These are phyloP conservation scores for Periglandula ipomoeae DNA, from an alignment of 2,329 filamentous ascomycete species.

Conservation along the genomic window DNA sequence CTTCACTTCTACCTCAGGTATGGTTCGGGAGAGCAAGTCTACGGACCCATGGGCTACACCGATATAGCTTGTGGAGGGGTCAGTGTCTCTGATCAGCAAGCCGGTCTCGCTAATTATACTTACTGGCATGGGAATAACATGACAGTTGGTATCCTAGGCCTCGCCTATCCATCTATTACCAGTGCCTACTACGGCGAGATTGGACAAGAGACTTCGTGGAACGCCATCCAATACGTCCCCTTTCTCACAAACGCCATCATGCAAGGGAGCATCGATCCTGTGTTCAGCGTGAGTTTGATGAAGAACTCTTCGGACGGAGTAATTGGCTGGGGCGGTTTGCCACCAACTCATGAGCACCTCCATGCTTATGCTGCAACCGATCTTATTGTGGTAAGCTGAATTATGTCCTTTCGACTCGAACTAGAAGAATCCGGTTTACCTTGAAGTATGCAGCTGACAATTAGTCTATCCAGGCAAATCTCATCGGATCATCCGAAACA, in stretches of 20 bases:
- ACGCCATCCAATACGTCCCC: conserved; percentile 35
- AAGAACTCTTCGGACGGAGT: conserved; percentile 37
- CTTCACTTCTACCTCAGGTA: conserved; percentile 39
- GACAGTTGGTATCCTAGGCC: conserved; percentile 41
- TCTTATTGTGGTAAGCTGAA: conserved; percentile 34
- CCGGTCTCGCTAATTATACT: conserved; percentile 39
- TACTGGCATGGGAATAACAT: conserved; percentile 43
- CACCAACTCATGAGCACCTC: conserved; percentile 26
- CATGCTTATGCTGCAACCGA: conserved; percentile 25
- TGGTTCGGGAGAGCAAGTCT: conserved; percentile 38
- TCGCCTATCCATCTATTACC: conserved; percentile 41
- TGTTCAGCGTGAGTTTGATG: conserved; percentile 39
- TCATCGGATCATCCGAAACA: conserved; percentile 28
- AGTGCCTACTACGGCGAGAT: conserved; percentile 35
- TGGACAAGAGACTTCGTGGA: conserved; percentile 28
- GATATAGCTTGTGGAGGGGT: conserved; percentile 38
- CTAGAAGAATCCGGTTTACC: too few species aligned
- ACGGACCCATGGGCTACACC: conserved; percentile 36
- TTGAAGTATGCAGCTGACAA: neutral
- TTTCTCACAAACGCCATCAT: conserved; percentile 39
- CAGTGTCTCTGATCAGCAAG: conserved; percentile 33
- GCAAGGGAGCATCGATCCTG: conserved; percentile 33
- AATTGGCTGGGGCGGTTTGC: conserved; percentile 37
- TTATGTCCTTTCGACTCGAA: too few species aligned
- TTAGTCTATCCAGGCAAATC: conserved; percentile 29